Evolutionary conservation across 495 filamentous ascomycete genomes (phyloP), one percentile per base, ranked within the genome.

Genomic region (Aspergillus avenaceus): DNA sequence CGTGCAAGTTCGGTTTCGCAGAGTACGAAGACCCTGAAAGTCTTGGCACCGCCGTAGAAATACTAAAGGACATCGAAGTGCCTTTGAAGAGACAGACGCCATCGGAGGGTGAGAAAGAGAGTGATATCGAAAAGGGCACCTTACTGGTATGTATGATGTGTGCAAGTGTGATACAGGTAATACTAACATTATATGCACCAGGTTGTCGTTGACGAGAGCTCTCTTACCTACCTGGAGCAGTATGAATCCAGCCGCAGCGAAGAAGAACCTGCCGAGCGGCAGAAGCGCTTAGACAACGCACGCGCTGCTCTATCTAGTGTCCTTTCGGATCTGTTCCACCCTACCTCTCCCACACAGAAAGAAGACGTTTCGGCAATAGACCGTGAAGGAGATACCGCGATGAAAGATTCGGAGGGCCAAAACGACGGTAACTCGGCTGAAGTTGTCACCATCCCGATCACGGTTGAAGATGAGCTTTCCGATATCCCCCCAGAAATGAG

Each of bases 401-500:
- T 95, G 88, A 79, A 76, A 42, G 85, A 90, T 54, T 76, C 64
- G 11, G 75, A 81, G 4, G 73, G 71, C 7, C 72, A 73, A 13
- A 68, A 73, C 38, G 82, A 88, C 49, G 67, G 62, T 25, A 53
- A 55, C 12, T 55, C 55, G 11, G 80, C 83, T 18, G 91, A 96
- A 69, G 85, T 97, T 26, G 85, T 97, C 54, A 96, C 90, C 34
- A 97, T 96, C 52, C 86, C 89, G 4, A 80, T 96, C 28, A 87
- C 88, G 7, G 80, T 85, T 22, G 93, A 99, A 56, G 93, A 99
- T 62, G 93, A 99, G 58, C 76, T 99, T 24, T 86, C 89, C 32
- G 95, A 99, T 60, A 96, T 99, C 47, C 93, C 93, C 2, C 85
- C 88, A 9, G 93, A 97, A 60, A 92, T 92, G 91, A 84, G 93